A percentile compares a stretch with the other conserved stretches of the same genome.
These are phyloP conservation scores for Leucocoprinus birnbaumii DNA, from an alignment of 768 basidiomycete genomes.

Conservation along the genomic window DNA sequence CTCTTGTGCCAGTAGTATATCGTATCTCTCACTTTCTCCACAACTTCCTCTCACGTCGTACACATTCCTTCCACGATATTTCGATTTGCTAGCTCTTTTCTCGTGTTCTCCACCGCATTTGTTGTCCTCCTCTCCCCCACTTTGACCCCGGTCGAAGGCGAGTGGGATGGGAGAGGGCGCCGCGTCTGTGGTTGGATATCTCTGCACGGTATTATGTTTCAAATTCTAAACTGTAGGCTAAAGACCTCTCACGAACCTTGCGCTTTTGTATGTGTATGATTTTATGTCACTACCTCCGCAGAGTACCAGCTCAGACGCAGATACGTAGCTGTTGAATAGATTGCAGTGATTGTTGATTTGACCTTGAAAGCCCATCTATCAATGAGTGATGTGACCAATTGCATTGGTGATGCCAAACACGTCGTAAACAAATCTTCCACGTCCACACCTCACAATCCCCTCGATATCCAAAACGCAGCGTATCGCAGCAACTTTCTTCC, in stretches of 20 bases:
- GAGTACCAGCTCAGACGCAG: constrained; percentile 11
- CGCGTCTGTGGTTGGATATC: constrained; percentile 33
- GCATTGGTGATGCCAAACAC: constrained; percentile 25
- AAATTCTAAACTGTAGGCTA: constrained; percentile 6
- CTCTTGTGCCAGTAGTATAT: constrained; percentile 9
- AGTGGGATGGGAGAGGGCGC: constrained; percentile 72
- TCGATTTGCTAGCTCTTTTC: constrained; percentile 8
- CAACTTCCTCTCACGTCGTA: constrained; percentile 12
- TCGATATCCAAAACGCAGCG: constrained; percentile 10
- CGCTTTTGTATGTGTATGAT: constrained; percentile 7
- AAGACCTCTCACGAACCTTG: background rate
- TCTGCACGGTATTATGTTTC: constrained; percentile 7
- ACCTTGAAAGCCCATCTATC: background rate
- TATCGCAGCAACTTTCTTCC: constrained; percentile 10
- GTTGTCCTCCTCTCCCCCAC: constrained; percentile 72
- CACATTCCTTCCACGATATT: constrained; percentile 17
- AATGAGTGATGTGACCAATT: background rate
- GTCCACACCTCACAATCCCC: constrained; percentile 29
- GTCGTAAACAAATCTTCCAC: constrained; percentile 41
- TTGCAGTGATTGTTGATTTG: background rate
- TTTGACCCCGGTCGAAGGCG: constrained; percentile 50
- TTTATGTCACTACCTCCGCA: constrained; percentile 5
- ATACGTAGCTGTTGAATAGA: constrained; percentile 6
- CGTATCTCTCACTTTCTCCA: constrained; percentile 11
- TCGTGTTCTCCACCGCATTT: constrained; percentile 28